Evolutionary conservation across 768 basidiomycete species (phyloP), one percentile per base, ranked within the genome.

Genomic region (Boletus tylopilopsis): DNA sequence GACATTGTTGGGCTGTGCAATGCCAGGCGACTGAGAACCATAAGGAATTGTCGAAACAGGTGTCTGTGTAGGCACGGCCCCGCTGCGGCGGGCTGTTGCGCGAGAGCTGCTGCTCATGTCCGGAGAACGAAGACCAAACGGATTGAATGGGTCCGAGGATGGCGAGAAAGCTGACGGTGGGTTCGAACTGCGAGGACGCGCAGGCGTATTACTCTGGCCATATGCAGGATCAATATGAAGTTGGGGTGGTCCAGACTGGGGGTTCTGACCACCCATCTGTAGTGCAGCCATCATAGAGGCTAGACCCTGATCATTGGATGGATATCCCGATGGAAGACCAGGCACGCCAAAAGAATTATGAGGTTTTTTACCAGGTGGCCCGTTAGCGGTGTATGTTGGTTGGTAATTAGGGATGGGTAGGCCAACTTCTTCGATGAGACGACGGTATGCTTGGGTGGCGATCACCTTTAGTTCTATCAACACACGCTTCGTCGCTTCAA

Each of bases 351-450:
- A 87, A 30, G 74, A 75, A 53, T 63, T 73, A 58, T 81, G 80
- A 32, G 74, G 54, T 30, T 90, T 90, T 53, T 81, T 78, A 53
- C 76, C 73, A 7, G 81, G 74, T 7, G 83, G 73, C 51, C 77
- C 79, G 53, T 81, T 82, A 23, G 70, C 70, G 15, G 81, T 75
- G 66, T 89, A 90, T 13, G 83, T 82, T 12, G 89, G 84, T 68
- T 90, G 87, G 69, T 90, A 86, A 71, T 85, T 91, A 46, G 88
- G 90, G 40, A 93, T 86, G 6, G 91, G 89, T 37, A 97, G 71
- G 12, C 94, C 94, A 54, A 96, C 93, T 71, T 95, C 94, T 66
- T 96, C 93, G 47, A 96, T 89, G 41, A 98, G 76, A 50, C 90
- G 80, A 52, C 92, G 85, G 68, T 97, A 98, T 13, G 93, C 91